Base-by-base conservation (phyloP, 2,329 filamentous ascomycete species). In the Hymenoscyphus infarciens region DNA sequence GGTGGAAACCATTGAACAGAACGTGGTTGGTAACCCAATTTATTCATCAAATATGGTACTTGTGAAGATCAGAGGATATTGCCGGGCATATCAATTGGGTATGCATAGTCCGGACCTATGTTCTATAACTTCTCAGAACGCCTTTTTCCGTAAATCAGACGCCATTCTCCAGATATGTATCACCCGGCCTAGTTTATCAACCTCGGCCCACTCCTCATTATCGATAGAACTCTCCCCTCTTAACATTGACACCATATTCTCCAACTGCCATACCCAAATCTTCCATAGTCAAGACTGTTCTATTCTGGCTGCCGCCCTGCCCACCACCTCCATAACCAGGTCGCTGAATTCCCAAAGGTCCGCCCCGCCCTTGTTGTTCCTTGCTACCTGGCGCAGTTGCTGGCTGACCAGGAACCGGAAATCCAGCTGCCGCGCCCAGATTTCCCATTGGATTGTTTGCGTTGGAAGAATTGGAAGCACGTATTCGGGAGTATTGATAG, bases 241-340 rank as follows among this genome's bases (percentile, higher is more conserved):
- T 98, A 60, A 98, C 90, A 74, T 97, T 99, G 59, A 99, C 92
- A 1, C 95, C 95, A 75, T 98, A 99, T 81, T 99, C 95, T 35
- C 91, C 91, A 33, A 98, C 94, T 1, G 95, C 95, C 92, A 98
- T 98, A 16, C 95, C 95, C 71, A 99, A 77, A 76, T 99, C 95
- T 78, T 99, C 95, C 95, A 99, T 98, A 0, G 95, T 98, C 66
- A 99, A 81, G 61, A 99, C 94, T 19, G 95, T 97, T 67, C 92
- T 84, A 67, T 96, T 96, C 79, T 96, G 91, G 61, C 87, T 90
- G 1, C 91, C 91, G 31, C 93, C 92, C 72, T 92, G 91, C 0
- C 93, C 93, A 69, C 94, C 94, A 67, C 94, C 95, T 16, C 91
- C 92, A 73, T 88, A 94, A 0, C 91, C 91, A 27, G 90, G 86